Evolutionary conservation across 805 yeast genomes (phyloP).

Genomic region (Wickerhamomyces queroliae): DNA sequence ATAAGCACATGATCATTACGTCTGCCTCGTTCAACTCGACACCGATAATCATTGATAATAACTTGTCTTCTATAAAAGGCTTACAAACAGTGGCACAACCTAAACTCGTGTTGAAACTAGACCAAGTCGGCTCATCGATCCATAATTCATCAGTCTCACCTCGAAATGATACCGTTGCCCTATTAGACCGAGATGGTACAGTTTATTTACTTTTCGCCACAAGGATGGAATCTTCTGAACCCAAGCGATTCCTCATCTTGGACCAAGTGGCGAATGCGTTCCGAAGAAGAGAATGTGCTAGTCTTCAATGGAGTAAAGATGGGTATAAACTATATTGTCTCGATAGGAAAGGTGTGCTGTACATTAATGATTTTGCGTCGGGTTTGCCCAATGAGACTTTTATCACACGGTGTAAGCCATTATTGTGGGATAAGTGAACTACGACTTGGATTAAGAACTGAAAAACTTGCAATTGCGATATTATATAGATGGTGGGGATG

Average conservation of each 20-base stretch:
- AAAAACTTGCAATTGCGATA: no score
- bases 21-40: conserved; percentile 60
- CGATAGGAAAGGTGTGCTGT: conserved; percentile 77
- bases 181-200: conserved; percentile 71
- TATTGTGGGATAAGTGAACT: background rate
- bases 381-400: conserved; percentile 70
- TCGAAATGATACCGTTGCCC: conserved; percentile 79
- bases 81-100: conserved; percentile 50
- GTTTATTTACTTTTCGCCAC: conserved; percentile 66
- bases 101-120: conserved; percentile 52
- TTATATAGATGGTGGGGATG: background rate
- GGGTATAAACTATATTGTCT: conserved; percentile 75
- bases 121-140: conserved; percentile 76
- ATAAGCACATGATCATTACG: conserved; percentile 48
- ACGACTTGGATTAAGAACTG: no score
- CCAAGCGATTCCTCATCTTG: conserved; percentile 44
- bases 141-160: conserved; percentile 77
- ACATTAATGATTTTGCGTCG: conserved; percentile 82
- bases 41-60: conserved; percentile 63
- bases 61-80: conserved; percentile 39
- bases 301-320: conserved; percentile 66
- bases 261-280: conserved; percentile 78
- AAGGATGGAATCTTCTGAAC: conserved; percentile 47
- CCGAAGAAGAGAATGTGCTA: conserved; percentile 71
- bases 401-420: conserved; percentile 59